Evolutionary conservation across 768 basidiomycete genomes (phyloP).

Genomic region (Exsudoporus frostii): DNA sequence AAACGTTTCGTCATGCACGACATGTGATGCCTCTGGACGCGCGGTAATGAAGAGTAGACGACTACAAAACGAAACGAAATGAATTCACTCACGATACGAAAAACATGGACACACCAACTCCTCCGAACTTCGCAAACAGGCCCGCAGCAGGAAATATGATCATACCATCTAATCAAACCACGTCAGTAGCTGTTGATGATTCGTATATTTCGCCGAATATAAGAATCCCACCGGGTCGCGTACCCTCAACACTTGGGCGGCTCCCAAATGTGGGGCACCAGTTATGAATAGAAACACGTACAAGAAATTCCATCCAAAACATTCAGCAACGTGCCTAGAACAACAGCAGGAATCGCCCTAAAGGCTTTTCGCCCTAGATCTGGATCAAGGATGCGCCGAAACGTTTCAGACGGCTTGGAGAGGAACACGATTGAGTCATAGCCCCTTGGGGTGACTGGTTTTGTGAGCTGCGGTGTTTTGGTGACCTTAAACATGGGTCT

Average conservation of each 20-base stretch:
- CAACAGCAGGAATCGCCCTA: conserved; percentile 71
- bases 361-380: conserved; percentile 24
- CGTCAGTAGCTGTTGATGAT: conserved; percentile 1
- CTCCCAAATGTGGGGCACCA: background rate
- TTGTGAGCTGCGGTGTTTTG: conserved; percentile 7
- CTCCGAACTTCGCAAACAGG: conserved; percentile 76
- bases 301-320: conserved; percentile 92
- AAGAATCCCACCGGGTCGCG: background rate
- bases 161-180: conserved; percentile 70
- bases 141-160: conserved; percentile 88
- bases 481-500: background rate
- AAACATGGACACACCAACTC: conserved; percentile 94
- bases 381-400: conserved; percentile 11
- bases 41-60: conserved; percentile 4
- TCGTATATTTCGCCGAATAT: background rate
- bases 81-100: conserved; percentile 64
- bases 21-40: background rate
- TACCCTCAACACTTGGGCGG: background rate
- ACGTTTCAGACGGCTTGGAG: conserved; percentile 4
- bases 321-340: conserved; percentile 83
- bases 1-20: background rate
- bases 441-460: background rate
- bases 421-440: conserved; percentile 14
- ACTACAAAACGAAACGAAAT: background rate
- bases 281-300: conserved; percentile 36